Base-by-base conservation (phyloP, 345 rosid genomes). In the Xanthoceras sorbifolium region DNA sequence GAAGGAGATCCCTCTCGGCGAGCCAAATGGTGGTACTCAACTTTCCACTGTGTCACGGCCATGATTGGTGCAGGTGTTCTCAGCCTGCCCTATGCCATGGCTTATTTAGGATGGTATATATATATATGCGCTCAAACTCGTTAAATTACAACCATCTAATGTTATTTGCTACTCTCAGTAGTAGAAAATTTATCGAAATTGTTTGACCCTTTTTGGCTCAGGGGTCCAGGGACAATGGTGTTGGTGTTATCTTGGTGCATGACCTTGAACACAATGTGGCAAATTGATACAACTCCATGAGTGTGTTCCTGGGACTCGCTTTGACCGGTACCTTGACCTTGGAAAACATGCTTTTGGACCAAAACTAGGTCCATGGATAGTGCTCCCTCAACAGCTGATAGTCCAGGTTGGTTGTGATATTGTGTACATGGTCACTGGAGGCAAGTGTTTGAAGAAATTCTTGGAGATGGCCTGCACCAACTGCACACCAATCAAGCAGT, bases 391-490 rank as follows among this genome's bases (percentile, higher is more conserved):
- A 79, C 98, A 96, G 78, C 83, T 96, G 66, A 92, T 96, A 63
- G 98, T 93, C 44, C 97, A 93, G 82, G 93, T 96, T 40, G 99
- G 99, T 1, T 92, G 98, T 72, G 82, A 87, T 76, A 86, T 96
- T 14, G 98, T 93, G n/a, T 96, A 93, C 89, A 96, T 96, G 97
- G 98, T 96, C 25, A 96, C 99, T 0, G 99, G 99, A n/a, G 99
- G 98, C 48, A 90, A 96, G 79, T 92, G 98, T 76, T 74, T 96
- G 9, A 92, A 92, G 84, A 85, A 93, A 84, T 93, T 96, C 84
- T 62, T 89, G 84, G 97, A 96, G 65, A 89, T 92, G 83, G 80
- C 91, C 9, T 96, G 99, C 70, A 17, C 82, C 71, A 57, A 82
- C 77, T 92, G 98, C 85, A 90, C 88, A 2, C 86, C 83, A 2